Base-by-base conservation (phyloP, 805 yeast genomes). In the Metschnikowia peoriensis region DNA sequence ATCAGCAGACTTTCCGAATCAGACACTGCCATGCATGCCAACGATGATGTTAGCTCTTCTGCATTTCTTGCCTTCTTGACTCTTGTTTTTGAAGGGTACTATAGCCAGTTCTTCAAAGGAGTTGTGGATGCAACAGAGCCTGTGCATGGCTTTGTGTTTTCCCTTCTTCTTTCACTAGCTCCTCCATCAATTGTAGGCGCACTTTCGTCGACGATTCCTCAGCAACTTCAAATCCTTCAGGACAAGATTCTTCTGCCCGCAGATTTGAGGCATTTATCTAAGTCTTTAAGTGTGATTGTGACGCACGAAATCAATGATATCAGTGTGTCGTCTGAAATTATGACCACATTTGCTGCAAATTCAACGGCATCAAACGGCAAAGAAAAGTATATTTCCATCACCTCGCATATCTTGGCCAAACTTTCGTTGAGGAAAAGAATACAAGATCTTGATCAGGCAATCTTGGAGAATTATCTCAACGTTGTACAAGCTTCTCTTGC, bases 341-440 rank as follows among this genome's bases (percentile, higher is more conserved):
- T 47, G 10, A 2, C 12, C 4, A 28, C 17, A 1, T 53, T 62
- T 12, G 35, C 44, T 1, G 44, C 37, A 9, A 50, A 51, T 12
- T 51, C 54, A 2, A 39, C 54, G 15, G 50, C 63, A 6, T 38
- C 60, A 9, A 49, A 54, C 42, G 53, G 56, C 17, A 46, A 58
- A 2, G 66, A 62, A 44, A 60, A 61, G 4, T 60, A 54, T 17
- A 37, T 71, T 7, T 50, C 76, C n/a, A 64, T 79, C 0, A 39
- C 71, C 4, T 77, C 83, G 0, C 82, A 66, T 56, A 53, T 84
- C 4, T 45, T 76, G 2, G 78, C 89, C 0, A 72, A 86, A 51
- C 60, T 80, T 41, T 62, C 62, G 6, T 60, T 75, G 7, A 63
- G 81, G 22, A 38, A 50, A 16, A 52, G 69, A 9, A 41, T 49